Conservation (phyloP, 2,329 filamentous ascomycete species). For the Fusarium sp. region DNA sequence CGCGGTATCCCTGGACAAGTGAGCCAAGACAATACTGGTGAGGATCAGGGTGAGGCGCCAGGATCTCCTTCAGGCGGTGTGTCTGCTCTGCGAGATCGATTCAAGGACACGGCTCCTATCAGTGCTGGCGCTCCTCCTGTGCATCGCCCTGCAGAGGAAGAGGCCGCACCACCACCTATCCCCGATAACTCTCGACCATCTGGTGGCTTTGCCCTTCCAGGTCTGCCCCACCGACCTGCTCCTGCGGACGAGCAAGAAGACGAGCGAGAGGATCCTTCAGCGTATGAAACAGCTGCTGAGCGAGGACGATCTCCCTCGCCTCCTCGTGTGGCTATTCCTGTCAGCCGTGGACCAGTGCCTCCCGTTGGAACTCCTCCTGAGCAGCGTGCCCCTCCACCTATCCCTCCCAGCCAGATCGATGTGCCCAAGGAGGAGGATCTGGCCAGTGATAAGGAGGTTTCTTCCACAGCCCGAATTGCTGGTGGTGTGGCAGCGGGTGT, state of each 20-base stretch:
- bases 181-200: slow-evolving; percentile 73
- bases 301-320: slow-evolving; percentile 69
- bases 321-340: slow-evolving; percentile 84
- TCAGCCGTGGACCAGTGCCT: slow-evolving; percentile 68
- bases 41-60: slow-evolving; percentile 59
- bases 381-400: slow-evolving; percentile 61
- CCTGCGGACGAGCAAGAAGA: slow-evolving; percentile 60
- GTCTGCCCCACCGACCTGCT: slow-evolving; percentile 69
- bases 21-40: slow-evolving; percentile 70
- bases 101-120: slow-evolving; percentile 78
- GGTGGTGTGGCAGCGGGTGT: slow-evolving; percentile 60
- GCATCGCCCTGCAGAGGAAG: slow-evolving; percentile 49
- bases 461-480: slow-evolving; percentile 66
- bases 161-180: slow-evolving; percentile 58
- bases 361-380: slow-evolving; percentile 60
- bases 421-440: slow-evolving; percentile 71
- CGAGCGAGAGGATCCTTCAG: slow-evolving; percentile 58
- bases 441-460: slow-evolving; percentile 67
- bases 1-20: slow-evolving; percentile 62
- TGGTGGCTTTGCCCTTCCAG: slow-evolving; percentile 79
- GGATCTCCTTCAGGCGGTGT: slow-evolving; percentile 69
- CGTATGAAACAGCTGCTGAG: slow-evolving; percentile 49
- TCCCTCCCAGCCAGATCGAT: slow-evolving; percentile 71
- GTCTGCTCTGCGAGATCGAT: slow-evolving; percentile 79
- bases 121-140: slow-evolving; percentile 56